Percentiles rank a stretch among this genome's conserved stretches.
Conservation (phyloP, 2,329 filamentous ascomycete species). For the Teratosphaeriaceae sp. region DNA sequence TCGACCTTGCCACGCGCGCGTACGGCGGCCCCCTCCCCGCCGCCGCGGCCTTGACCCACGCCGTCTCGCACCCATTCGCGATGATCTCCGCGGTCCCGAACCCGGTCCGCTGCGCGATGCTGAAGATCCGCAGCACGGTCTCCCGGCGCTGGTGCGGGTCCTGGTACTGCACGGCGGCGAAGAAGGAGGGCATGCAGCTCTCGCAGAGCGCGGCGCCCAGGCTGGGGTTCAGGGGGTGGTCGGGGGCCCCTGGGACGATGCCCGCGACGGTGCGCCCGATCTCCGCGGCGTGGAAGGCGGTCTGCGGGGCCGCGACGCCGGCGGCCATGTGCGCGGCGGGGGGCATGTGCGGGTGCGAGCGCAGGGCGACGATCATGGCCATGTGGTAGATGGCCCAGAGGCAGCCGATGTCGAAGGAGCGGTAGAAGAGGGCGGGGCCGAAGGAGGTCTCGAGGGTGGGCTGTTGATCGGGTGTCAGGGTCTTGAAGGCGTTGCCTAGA, state of each 20-base stretch:
- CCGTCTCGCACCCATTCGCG: constrained; percentile 73
- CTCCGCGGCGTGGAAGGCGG: constrained; percentile 61
- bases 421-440: constrained; percentile 71
- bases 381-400: constrained; percentile 87
- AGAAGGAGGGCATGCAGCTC: constrained; percentile 74
- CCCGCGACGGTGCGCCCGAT: constrained; percentile 79
- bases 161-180: constrained; percentile 74
- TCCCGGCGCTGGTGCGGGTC: constrained; percentile 67
- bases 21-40: constrained; percentile 74
- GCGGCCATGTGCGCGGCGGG: constrained; percentile 84
- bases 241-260: constrained; percentile 43
- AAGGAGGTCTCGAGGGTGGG: constrained; percentile 65
- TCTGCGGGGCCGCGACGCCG: constrained; percentile 66
- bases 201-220: constrained; percentile 79
- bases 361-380: constrained; percentile 72
- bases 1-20: constrained; percentile 33
- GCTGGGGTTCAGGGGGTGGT: constrained; percentile 62
- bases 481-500: constrained; percentile 69
- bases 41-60: constrained; percentile 70
- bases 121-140: constrained; percentile 66
- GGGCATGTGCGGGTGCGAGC: constrained; percentile 83
- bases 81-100: constrained; percentile 82
- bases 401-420: constrained; percentile 78
- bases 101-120: constrained; percentile 73
- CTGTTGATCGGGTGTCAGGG: constrained; percentile 62